Base-by-base conservation (phyloP, 768 basidiomycete species). In the Tephrocybe sp. region DNA sequence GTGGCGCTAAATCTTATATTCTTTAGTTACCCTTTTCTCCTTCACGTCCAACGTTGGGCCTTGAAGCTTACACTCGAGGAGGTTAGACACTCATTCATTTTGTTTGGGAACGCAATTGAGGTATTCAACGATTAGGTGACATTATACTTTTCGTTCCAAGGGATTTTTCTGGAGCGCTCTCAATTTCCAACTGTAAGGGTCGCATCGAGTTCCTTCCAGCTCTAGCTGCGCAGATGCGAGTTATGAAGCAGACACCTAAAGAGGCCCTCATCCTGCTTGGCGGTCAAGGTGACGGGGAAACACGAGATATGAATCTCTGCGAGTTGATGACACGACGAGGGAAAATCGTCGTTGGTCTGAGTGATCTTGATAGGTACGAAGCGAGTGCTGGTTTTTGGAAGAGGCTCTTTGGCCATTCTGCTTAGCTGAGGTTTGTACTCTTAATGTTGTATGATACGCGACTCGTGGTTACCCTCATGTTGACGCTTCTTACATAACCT, bases 301-400 rank as follows among this genome's bases (percentile, higher is more conserved):
- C 39, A 42, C 57, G 51, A 1, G 66, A 64, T 39, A 57, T 68
- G 31, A 70, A 77, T 45, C 73, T 71, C 43, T 75, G 76, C 57
- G 66, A 72, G 41, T 54, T 77, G 22, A 60, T 45, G 22, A 63
- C 74, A 14, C 64, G 65, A 16, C 61, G 54, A 35, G 77, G 77
- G 11, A 68, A 65, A 41, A 54, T 79, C 31, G 56, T 72, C n/a
- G 61, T 80, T 7, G 77, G 78, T 22, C 51, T 79, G 43, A 68
- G 67, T 44, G 74, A 72, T 11, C 59, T 62, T 48, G 78, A 80
- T 54, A 68, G 52, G 14, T 68, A 67, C 33, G 54, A 62, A 16
- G 53, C 53, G 19, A 57, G 62, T 26, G 53, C 58, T 39, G 70
- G 74, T 5, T 67, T 78, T 40, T 76, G 75, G 76, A 60, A 71